Conservation (phyloP, 2,329 filamentous ascomycete species). For the Curvularia lunata region DNA sequence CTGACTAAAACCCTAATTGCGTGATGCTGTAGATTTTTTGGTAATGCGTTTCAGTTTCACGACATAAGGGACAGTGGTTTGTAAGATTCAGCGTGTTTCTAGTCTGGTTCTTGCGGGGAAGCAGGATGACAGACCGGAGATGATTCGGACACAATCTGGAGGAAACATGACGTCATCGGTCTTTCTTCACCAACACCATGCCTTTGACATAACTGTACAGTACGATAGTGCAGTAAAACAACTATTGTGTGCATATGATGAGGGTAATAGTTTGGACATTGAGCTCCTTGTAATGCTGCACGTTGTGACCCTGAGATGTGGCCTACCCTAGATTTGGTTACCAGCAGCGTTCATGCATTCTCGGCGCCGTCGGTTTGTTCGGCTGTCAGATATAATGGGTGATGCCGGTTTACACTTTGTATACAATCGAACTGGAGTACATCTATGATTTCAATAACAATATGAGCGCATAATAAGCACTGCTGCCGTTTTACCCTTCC, state of each 20-base stretch:
- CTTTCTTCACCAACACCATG: background rate
- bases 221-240: background rate
- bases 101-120: background rate
- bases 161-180: background rate
- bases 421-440: background rate
- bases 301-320: background rate
- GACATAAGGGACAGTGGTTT: slow-evolving; percentile 5
- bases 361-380: background rate
- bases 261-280: rapidly evolving
- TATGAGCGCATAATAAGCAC: slow-evolving; percentile 6
- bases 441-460: background rate
- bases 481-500: background rate
- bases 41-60: background rate
- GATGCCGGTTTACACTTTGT: background rate
- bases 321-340: background rate
- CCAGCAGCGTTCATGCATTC: background rate
- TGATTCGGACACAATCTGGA: slow-evolving; percentile 1
- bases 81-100: slow-evolving; percentile 9
- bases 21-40: slow-evolving; percentile 20
- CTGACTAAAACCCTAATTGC: slow-evolving; percentile 41
- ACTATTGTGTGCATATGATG: background rate
- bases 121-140: slow-evolving; percentile 2
- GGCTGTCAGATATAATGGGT: background rate
- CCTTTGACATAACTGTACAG: too few relatives aligned
- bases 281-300: background rate